These are phyloP conservation scores for Balamuthia mandrillaris DNA, from an alignment of 208 protist species.

Conservation along the genomic window DNA sequence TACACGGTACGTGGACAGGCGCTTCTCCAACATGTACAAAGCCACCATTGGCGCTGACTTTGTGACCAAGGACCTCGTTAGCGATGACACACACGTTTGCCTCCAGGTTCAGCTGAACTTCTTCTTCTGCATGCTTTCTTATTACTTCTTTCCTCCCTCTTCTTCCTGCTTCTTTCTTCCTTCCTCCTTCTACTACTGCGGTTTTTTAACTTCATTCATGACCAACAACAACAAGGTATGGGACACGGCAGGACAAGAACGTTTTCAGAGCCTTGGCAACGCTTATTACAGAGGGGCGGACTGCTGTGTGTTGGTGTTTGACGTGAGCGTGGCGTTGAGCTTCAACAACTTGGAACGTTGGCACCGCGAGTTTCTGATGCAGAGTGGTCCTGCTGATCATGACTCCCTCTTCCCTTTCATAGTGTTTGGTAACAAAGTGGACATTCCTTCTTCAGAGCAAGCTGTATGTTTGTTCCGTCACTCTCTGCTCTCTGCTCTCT, in stretches of 20 bases:
- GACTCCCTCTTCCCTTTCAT: constrained; percentile 82
- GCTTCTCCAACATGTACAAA: neutral
- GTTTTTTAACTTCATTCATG: neutral
- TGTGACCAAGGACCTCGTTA: neutral
- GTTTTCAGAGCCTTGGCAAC: constrained; percentile 46
- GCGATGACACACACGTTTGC: no score
- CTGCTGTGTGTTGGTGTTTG: constrained; percentile 68
- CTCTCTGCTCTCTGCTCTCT: neutral
- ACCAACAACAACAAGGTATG: neutral
- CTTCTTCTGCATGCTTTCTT: neutral
- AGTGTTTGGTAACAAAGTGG: constrained; percentile 94
- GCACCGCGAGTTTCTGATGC: constrained; percentile 35
- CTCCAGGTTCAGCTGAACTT: no score
- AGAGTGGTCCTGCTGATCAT: neutral
- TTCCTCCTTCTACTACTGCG: neutral
- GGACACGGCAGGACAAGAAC: constrained; percentile 47
- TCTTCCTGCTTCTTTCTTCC: neutral
- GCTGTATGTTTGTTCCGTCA: neutral
- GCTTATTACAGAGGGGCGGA: constrained; percentile 53
- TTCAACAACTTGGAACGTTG: constrained; percentile 38
- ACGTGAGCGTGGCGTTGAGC: constrained; percentile 50
- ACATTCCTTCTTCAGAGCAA: constrained; percentile 75
- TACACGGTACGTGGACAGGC: constrained; percentile 30
- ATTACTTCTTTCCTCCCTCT: neutral
- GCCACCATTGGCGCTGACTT: constrained; percentile 52